Base-by-base conservation (phyloP, 2,329 filamentous ascomycete species). In the Xylariaceae sp. region DNA sequence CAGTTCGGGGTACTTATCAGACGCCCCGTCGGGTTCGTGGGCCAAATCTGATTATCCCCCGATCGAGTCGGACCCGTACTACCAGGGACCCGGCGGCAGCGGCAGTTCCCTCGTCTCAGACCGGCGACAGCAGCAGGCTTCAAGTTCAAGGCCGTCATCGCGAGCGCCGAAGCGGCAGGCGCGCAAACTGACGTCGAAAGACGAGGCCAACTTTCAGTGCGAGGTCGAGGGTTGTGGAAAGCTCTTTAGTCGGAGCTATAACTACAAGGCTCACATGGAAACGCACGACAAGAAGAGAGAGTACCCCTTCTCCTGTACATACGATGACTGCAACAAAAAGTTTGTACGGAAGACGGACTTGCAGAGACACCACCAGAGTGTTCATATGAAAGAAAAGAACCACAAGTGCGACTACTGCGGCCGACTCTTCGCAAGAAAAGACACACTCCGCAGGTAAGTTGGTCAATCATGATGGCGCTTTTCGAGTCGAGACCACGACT, bases 261-360 rank as follows among this genome's bases (percentile, higher is more conserved):
- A 96, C 75, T 91, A 88, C 76, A 92, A 90, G 69, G 89, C 91
- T 26, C 92, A 96, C 72, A 83, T 93, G 81, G 88, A 93, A 69
- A 93, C 87, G 1, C 92, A 96, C 69, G 87, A 95, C 69, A 86
- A 90, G 12, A 82, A 84, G 57, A 82, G 89, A 54, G 84, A 85
- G 66, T 90, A 90, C 67, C 86, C 87, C 0, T 89, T 91, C 67
- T 79, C 81, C 1, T 96, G 92, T 73, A 77, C 77, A 1, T 76
- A 86, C 26, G 73, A 80, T 2, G 82, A 81, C 49, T 96, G 92
- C 74, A 81, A 76, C 64, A 91, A 89, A 75, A 84, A 85, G 48
- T 96, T 96, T 73, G 90, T 91, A 16, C 84, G 92, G 66, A 92
- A 89, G 74, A 93, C 92, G 1, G 92, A 96, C 71, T 80, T 96